Base-by-base conservation (phyloP, 148 eudicot species). In the Chenopodium formosanum region DNA sequence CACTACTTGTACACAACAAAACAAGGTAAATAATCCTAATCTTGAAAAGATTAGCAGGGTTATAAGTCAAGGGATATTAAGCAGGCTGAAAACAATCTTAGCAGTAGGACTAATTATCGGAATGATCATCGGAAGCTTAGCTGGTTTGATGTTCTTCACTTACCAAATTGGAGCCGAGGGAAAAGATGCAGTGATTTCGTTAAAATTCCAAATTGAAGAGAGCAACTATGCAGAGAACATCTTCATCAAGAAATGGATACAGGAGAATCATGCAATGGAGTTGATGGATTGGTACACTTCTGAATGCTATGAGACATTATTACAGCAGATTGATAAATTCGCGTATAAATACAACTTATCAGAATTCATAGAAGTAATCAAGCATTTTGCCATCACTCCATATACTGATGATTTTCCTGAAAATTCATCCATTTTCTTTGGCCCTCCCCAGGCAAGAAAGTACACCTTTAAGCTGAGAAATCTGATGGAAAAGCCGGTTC, bases 141-240 rank as follows among this genome's bases (percentile, higher is more conserved):
- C 82, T 9, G 94, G 94, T 1, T 79, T 81, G 75, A 78, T 92
- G 78, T 89, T 92, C 81, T 88, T 90, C 86, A 89, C 95, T 9
- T 92, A 94, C 77, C 89, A 90, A 81, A 89, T 94, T 22, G 95
- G 92, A 3, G 68, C 90, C 2, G 95, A 94, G 81, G 97, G 94
- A 14, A 94, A 91, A 78, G 95, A 90, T 69, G 95, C 91, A 0
- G 90, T 94, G 4, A 72, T 87, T n/a, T 89, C 95, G 16, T 64
- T 94, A 25, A 92, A 92, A 80, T 85, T 89, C 50, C 91, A 91
- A 50, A 87, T 90, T 6, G 88, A 92, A 74, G 82, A 89, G 71
- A 92, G 85, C 73, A 89, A 94, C 84, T 90, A 89, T 40, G 88
- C 92, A 2, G 93, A 92, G 84, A 89, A 85, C 60, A 86, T 90